These are phyloP conservation scores for Phialophora macrospora DNA, from an alignment of 2,329 filamentous ascomycete species.

Conservation along the genomic window DNA sequence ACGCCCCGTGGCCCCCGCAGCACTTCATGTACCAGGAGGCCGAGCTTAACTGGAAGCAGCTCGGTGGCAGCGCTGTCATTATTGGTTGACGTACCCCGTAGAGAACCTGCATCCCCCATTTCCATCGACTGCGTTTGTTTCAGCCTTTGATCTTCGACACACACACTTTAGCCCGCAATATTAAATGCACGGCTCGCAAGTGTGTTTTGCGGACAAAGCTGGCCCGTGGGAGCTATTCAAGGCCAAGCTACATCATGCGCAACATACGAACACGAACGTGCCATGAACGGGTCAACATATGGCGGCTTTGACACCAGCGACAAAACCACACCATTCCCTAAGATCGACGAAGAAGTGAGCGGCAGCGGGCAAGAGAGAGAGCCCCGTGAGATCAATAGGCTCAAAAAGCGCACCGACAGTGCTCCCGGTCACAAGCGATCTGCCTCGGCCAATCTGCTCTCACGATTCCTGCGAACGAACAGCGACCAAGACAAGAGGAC, in stretches of 20 bases:
- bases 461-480: conserved; percentile 67
- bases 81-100: too few relatives aligned
- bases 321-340: conserved; percentile 35
- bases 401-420: conserved; percentile 28
- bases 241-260: background rate
- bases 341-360: conserved; percentile 35
- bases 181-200: background rate
- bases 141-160: background rate
- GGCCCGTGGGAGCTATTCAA: background rate
- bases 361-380: conserved; percentile 33
- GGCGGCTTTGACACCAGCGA: conserved; percentile 29
- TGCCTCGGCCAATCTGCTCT: conserved; percentile 68
- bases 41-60: too few relatives aligned
- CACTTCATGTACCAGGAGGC: too few relatives aligned
- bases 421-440: conserved; percentile 55
- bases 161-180: background rate
- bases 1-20: too few relatives aligned
- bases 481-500: conserved; percentile 45
- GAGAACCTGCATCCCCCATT: background rate
- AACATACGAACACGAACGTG: conserved; percentile 6
- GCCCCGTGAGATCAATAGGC: conserved; percentile 23
- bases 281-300: conserved; percentile 35
- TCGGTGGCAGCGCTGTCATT: too few relatives aligned
- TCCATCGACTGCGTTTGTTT: background rate
- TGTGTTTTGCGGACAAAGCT: background rate